These are phyloP conservation scores for Gonapodya sp. DNA, from an alignment of 192 early-diverging fungal species.

Conservation along the genomic window DNA sequence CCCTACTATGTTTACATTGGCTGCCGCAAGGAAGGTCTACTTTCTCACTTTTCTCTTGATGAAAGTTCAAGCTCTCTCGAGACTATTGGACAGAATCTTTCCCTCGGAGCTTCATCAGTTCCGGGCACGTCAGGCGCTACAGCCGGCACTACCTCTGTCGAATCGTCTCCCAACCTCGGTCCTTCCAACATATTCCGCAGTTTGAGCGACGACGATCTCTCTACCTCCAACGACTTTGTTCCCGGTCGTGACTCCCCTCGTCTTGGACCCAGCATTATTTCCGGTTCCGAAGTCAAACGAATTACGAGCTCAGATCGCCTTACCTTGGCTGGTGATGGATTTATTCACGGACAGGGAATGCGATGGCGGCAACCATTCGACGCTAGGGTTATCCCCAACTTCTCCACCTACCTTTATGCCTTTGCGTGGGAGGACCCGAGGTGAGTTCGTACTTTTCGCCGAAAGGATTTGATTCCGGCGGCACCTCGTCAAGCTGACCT, in stretches of 20 bases:
- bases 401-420: conserved; percentile 75
- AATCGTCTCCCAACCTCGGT: neutral
- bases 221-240: conserved; percentile 21
- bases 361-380: conserved; percentile 39
- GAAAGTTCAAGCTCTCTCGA: neutral
- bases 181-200: conserved; percentile 13
- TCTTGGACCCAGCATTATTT: neutral
- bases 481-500: neutral
- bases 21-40: conserved; percentile 27
- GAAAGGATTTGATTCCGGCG: neutral
- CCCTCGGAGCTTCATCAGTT: neutral
- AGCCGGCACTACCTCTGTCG: neutral
- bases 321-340: neutral
- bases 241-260: neutral
- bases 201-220: conserved; percentile 17
- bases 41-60: conserved; percentile 21
- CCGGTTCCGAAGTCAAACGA: neutral
- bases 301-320: neutral
- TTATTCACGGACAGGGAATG: conserved; percentile 36
- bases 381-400: conserved; percentile 31
- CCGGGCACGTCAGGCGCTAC: neutral
- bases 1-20: conserved; percentile 85
- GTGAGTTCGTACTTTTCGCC: neutral
- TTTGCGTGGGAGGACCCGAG: conserved; percentile 80
- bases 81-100: neutral